A percentile compares a stretch with the other conserved stretches of the same genome.
Conservation (phyloP, 2,329 filamentous ascomycete genomes). For the Ramularia collo-cygni region DNA sequence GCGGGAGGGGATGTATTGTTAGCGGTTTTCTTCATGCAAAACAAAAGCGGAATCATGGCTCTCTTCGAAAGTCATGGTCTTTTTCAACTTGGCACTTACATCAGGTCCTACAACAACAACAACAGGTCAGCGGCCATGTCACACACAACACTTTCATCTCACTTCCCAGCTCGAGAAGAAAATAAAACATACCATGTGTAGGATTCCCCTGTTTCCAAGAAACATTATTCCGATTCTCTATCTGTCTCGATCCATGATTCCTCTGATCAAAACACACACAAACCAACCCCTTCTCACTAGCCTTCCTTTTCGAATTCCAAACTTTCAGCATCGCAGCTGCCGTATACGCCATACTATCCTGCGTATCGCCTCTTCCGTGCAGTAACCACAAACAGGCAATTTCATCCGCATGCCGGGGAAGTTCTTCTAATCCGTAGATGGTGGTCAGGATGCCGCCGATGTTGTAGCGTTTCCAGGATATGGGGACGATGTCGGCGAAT, state of each 20-base stretch:
- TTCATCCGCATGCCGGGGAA: slow-evolving; percentile 45
- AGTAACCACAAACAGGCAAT: slow-evolving; percentile 86
- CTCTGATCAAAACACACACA: slow-evolving; percentile 85
- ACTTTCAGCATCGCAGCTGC: slow-evolving; percentile 62
- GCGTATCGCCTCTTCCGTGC: slow-evolving; percentile 66
- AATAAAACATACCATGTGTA: too few species aligned
- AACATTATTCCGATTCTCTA: slow-evolving; percentile 63
- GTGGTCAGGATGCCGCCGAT: slow-evolving; percentile 74
- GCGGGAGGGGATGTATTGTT: too few species aligned
- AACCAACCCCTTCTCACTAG: slow-evolving; percentile 55
- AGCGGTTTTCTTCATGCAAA: too few species aligned
- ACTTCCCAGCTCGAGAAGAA: too few species aligned
- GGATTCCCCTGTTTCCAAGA: slow-evolving; percentile 74
- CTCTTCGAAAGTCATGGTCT: too few species aligned
- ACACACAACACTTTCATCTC: too few species aligned
- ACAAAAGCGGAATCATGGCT: too few species aligned
- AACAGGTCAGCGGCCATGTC: too few species aligned
- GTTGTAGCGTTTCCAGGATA: slow-evolving; percentile 61
- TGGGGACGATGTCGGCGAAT: slow-evolving; percentile 27
- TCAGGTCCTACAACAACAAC: too few species aligned
- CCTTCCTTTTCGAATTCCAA: slow-evolving; percentile 50
- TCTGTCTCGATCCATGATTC: slow-evolving; percentile 74
- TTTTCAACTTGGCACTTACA: too few species aligned
- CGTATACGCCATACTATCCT: slow-evolving; percentile 67
- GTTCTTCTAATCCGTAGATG: slow-evolving; percentile 72